phyloP scores from a whole-genome alignment of 352 stramenopile species.

The Pythium periplocum region DNA sequence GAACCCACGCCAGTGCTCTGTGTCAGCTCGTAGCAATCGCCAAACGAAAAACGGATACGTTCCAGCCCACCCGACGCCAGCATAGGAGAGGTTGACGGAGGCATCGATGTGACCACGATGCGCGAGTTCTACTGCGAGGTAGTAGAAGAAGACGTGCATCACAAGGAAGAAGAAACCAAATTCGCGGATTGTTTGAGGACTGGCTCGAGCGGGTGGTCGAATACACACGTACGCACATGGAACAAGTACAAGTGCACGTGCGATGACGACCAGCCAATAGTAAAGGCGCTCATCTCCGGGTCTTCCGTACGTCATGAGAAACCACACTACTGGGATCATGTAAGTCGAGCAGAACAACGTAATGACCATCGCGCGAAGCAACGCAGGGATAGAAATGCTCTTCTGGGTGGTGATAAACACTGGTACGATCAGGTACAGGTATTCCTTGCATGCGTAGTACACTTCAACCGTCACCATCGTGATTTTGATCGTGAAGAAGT shows the following conservation, averaged over 20 bases:
- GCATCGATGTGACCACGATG: constrained; percentile 20
- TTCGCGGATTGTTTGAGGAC: constrained; percentile 39
- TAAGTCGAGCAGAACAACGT: constrained; percentile 45
- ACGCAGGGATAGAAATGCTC: constrained; percentile 43
- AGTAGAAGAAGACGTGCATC: constrained; percentile 34
- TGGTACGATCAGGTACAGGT: constrained; percentile 57
- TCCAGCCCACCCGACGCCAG: constrained; percentile 39
- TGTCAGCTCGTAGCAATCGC: constrained; percentile 67
- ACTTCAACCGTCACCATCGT: constrained; percentile 23
- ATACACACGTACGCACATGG: constrained; percentile 44
- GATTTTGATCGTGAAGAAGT: constrained; percentile 20
- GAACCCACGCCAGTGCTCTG: constrained; percentile 63
- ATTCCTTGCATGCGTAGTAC: constrained; percentile 50
- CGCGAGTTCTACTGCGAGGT: constrained; percentile 32
- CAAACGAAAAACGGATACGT: constrained; percentile 63
- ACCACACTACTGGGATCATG: constrained; percentile 48
- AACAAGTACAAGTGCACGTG: constrained; percentile 29
- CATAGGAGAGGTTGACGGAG: constrained; percentile 28
- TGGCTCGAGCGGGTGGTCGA: constrained; percentile 35
- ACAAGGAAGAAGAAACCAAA: constrained; percentile 47
- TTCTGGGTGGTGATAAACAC: constrained; percentile 54
- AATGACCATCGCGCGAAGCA: constrained; percentile 33
- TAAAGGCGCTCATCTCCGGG: constrained; percentile 13
- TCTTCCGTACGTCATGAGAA: constrained; percentile 13
- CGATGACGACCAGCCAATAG: constrained; percentile 28